Evolutionary conservation across 2,329 filamentous ascomycete genomes (phyloP), one percentile per base, ranked within the genome.

Genomic region (Xylaria sp.): DNA sequence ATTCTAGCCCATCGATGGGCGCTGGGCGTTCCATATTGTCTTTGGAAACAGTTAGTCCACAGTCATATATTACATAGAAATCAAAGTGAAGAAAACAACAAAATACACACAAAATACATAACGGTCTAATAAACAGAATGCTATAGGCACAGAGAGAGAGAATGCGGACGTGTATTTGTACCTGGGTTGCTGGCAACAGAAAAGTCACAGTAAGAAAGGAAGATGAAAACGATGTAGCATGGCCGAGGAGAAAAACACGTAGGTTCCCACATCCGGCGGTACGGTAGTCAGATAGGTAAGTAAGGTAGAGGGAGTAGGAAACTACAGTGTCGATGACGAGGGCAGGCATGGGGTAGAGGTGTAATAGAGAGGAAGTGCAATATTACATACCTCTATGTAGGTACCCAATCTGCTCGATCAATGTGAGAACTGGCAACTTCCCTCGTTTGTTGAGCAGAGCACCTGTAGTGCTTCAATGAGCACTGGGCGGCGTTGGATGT

Each of bases 1-100:
- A 65, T 8, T 64, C 56, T 4, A 7, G 20, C 6, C 50, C 20
- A 2, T 2, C 4, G 7, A 45, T 8, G 28, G 41, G 12, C 43
- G 12, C 12, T 12, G 28, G 34, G 15, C 8, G 13, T 34, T 60
- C 57, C 65, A 67, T 67, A 7, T 8, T 65, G 56, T 57, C 46
- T 36, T 55, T 43, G 10, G 43, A 32, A 45, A 39, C 13, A 13
- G 50, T 67, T 32, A 65, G 65, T 20, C 36, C 0, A 39, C 23
- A 48, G 20, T 9, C 45, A 18, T 15, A 48, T 25, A 5, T 25
- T 25, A 48, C 12, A 15, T 13, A 12, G n/a, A 7, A 48, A 15
- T 25, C 45, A 15, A 48, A 20, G 15, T 7, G n/a, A n/a, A 48
- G 2, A 48, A 6, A 23, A 48, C 41, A 48, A n/a, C n/a, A n/a